phyloP scores from a whole-genome alignment of 2,329 filamentous ascomycete species.

The Epichloe sylvatica region DNA sequence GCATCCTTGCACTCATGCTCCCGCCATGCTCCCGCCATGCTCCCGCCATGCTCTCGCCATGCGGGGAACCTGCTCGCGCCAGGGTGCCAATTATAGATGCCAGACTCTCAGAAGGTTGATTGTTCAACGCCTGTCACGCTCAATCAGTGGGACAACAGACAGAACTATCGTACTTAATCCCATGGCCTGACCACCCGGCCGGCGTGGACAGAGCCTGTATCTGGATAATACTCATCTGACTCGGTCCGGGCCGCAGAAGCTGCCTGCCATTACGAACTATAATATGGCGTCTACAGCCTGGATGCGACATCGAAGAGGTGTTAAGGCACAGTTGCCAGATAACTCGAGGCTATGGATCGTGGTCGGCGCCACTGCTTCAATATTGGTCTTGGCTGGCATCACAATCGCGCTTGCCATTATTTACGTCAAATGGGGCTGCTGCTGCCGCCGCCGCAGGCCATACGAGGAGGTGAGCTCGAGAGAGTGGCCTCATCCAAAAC shows the following conservation, averaged over 20 bases:
- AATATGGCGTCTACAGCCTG: neutral
- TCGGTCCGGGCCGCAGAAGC: no score
- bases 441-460: neutral
- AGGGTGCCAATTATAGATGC: neutral
- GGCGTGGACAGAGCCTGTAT: no score
- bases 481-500: neutral
- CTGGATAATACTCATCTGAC: no score
- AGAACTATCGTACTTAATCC: no score
- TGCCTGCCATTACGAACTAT: neutral
- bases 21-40: neutral
- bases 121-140: no score
- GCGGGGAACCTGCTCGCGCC: neutral
- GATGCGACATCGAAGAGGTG: neutral
- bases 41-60: neutral
- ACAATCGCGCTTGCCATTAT: neutral
- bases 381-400: neutral
- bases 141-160: no score
- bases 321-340: neutral
- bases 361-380: neutral
- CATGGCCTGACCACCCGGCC: no score
- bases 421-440: neutral
- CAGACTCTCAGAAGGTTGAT: neutral
- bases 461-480: conserved; percentile 1
- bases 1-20: neutral
- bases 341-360: neutral